A percentile compares a stretch with the other conserved stretches of the same genome.
phyloP scores from a whole-genome alignment of 2,329 filamentous ascomycete species.

The Phialocephala subalpina region DNA sequence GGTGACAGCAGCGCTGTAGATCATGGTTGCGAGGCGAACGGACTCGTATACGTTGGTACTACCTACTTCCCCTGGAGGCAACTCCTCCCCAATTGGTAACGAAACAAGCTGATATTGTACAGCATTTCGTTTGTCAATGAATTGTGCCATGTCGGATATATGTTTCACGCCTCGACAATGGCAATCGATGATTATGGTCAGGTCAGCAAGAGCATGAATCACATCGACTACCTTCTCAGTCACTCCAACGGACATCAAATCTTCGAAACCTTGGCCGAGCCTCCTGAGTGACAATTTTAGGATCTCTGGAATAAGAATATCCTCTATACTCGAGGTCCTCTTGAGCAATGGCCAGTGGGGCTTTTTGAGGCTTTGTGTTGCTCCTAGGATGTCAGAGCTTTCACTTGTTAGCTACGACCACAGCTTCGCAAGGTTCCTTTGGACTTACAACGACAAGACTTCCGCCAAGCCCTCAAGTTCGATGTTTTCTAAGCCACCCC shows the following conservation, averaged over 20 bases:
- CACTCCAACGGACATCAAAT: slow-evolving; percentile 16
- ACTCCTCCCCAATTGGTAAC: slow-evolving; percentile 15
- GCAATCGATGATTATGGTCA: slow-evolving; percentile 24
- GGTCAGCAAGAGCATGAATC: slow-evolving; percentile 17
- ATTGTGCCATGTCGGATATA: slow-evolving; percentile 14
- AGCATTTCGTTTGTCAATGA: slow-evolving; percentile 19
- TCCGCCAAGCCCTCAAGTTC: slow-evolving; percentile 27
- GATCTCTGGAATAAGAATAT: slow-evolving; percentile 1
- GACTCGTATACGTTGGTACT: slow-evolving; percentile 23
- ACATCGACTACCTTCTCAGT: not conserved
- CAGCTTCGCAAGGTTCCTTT: not conserved
- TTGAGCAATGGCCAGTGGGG: slow-evolving; percentile 24
- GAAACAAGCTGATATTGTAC: slow-evolving; percentile 22
- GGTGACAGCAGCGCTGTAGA: slow-evolving; percentile 25
- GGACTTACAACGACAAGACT: slow-evolving; percentile 23
- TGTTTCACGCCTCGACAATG: slow-evolving; percentile 18
- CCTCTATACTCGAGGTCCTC: not conserved
- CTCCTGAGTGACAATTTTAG: slow-evolving; percentile 1
- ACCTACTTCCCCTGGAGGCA: slow-evolving; percentile 18
- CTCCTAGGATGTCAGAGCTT: slow-evolving; percentile 25
- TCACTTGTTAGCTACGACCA: not conserved
- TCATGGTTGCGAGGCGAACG: slow-evolving; percentile 21
- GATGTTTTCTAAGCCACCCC: slow-evolving; percentile 26
- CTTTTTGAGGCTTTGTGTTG: slow-evolving; percentile 21
- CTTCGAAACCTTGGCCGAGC: slow-evolving; percentile 15